Conservation (phyloP, 179 eudicot genomes). For the Heliamphora pulchella region DNA sequence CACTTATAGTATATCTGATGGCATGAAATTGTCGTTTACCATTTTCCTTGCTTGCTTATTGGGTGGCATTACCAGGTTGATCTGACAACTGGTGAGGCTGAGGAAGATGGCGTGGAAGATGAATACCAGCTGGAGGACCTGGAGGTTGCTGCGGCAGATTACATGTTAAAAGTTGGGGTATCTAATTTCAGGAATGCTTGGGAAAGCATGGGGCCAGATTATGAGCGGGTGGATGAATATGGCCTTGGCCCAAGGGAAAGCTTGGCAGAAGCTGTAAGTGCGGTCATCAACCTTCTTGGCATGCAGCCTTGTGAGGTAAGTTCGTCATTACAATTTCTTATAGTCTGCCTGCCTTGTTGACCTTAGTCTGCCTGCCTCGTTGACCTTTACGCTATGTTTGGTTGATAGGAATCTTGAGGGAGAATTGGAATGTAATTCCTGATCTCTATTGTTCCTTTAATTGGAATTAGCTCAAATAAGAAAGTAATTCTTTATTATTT, state of each 20-base stretch:
- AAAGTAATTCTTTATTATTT: no score
- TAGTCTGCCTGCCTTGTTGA: neutral
- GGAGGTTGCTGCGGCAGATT: constrained; percentile 92
- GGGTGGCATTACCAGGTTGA: constrained; percentile 57
- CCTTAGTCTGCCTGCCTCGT: neutral
- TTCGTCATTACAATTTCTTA: neutral
- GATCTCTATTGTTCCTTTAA: no score
- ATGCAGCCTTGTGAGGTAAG: constrained; percentile 98
- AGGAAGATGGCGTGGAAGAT: constrained; percentile 95
- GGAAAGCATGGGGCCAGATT: constrained; percentile 82
- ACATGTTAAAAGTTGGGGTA: constrained; percentile 72
- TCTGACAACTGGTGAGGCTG: constrained; percentile 91
- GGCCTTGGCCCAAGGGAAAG: constrained; percentile 93
- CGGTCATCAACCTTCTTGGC: constrained; percentile 85
- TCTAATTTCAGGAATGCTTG: constrained; percentile 93
- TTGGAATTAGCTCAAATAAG: no score
- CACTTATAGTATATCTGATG: neutral
- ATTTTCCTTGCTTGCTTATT: constrained; percentile 1
- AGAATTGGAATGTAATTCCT: no score
- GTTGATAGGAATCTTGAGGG: no score
- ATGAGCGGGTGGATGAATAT: constrained; percentile 85
- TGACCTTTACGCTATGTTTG: no score
- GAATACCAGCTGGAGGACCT: constrained; percentile 93
- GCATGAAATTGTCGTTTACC: neutral
- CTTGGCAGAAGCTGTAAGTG: constrained; percentile 80